Percentiles rank a stretch among this genome's conserved stretches.
phyloP scores from a whole-genome alignment of 768 basidiomycete species.

The Suillus cothurnatus region DNA sequence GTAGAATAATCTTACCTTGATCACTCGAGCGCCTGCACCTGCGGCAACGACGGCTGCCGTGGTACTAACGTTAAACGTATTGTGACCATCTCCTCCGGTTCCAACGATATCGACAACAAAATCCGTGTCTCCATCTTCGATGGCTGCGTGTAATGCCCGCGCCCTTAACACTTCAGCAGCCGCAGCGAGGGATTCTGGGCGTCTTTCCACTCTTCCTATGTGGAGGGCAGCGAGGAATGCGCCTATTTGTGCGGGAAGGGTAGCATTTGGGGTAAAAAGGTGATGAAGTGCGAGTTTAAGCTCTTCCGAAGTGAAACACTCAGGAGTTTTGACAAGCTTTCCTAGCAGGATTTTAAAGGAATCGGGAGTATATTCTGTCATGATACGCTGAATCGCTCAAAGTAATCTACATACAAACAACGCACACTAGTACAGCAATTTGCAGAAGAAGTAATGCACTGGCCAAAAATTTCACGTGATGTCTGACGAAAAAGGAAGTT shows the following conservation, averaged over 20 bases:
- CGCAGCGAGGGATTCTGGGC: slow-evolving; percentile 75
- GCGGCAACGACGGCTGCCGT: slow-evolving; percentile 93
- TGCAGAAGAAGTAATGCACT: too few species aligned
- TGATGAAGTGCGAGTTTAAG: slow-evolving; percentile 73
- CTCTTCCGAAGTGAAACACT: slow-evolving; percentile 79
- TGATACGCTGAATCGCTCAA: neutral
- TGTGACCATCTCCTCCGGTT: slow-evolving; percentile 85
- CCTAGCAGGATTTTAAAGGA: slow-evolving; percentile 79
- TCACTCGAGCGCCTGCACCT: slow-evolving; percentile 90
- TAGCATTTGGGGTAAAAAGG: slow-evolving; percentile 64
- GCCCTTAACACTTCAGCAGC: slow-evolving; percentile 75
- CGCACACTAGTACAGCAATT: neutral
- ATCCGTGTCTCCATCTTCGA: slow-evolving; percentile 62
- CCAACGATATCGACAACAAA: slow-evolving; percentile 58
- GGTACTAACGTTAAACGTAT: slow-evolving; percentile 97
- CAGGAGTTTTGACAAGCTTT: slow-evolving; percentile 79
- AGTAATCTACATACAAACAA: neutral
- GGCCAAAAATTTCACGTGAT: too few species aligned
- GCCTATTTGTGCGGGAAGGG: slow-evolving; percentile 77
- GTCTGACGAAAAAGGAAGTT: too few species aligned
- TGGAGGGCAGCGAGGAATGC: slow-evolving; percentile 89
- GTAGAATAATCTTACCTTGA: slow-evolving; percentile 63
- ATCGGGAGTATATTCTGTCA: slow-evolving; percentile 38
- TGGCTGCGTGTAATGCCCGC: slow-evolving; percentile 63
- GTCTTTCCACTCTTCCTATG: slow-evolving; percentile 72